Base-by-base conservation (phyloP, 106 monocot genomes). In the Narthecium ossifragum region DNA sequence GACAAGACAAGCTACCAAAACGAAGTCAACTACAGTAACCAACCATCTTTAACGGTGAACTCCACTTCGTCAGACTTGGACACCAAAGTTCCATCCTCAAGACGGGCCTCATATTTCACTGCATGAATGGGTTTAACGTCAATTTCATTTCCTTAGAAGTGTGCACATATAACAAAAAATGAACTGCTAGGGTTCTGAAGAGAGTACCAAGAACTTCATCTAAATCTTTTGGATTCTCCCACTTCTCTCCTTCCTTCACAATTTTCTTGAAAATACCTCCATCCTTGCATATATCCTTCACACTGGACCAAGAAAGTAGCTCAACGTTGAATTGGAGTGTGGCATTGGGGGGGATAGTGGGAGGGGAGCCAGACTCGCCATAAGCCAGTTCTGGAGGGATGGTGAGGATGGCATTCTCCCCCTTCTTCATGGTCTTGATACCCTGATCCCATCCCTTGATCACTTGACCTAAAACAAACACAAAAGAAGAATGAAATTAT, bases 31-130 rank as follows among this genome's bases (percentile, higher is more conserved):
- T n/a, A 12, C 29, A 70, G 1, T 59, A 11, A 65, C 63, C 8
- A 57, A 92, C 92, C 92, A 70, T 92, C 83, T 80, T 78, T 80
- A n/a, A 92, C 86, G 26, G 86, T 81, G 64, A 92, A 92, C 59
- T 92, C 86, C n/a, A 70, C 77, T 52, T 73, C 92, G 6, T 87
- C 80, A 15, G 75, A 83, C 31, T 83, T 83, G 12, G 86, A 83
- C 1, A 92, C 45, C 2, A 92, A 72, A 0, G 78, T 80, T n/a
- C 83, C 83, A 73, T 86, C 80, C 46, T 92, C 86, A 54, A 92
- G 80, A 14, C 75, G 63, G 12, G 86, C 92, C 57, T 86, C 86
- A 53, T 92, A 87, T 61, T 75, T 86, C 3, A 90, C 89, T 90
- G 62, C 21, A 67, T 14, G 56, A 0, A 55, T 36, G 56, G n/a